These are phyloP conservation scores for Calonectria naviculata DNA, from an alignment of 2,329 filamentous ascomycete species.

Conservation along the genomic window DNA sequence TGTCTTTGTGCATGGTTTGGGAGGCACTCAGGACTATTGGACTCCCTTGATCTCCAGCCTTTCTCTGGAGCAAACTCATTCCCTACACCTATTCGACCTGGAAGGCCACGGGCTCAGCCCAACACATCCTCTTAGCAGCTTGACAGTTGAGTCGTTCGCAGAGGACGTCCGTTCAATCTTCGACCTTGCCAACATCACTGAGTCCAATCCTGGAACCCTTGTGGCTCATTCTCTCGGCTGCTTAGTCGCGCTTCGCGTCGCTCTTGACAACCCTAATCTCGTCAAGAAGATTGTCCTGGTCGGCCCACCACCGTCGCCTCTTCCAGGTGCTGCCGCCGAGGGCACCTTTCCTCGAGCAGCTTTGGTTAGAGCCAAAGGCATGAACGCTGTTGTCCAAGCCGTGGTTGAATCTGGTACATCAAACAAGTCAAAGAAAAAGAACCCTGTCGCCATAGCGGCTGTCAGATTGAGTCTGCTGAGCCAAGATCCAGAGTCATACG, in stretches of 20 bases:
- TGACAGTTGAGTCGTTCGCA: constrained; percentile 57
- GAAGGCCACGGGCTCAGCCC: constrained; percentile 67
- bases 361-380: constrained; percentile 55
- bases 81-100: constrained; percentile 60
- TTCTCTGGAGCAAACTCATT: constrained; percentile 5
- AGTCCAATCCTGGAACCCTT: constrained; percentile 47
- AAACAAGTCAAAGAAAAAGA: constrained; percentile 28
- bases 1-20: constrained; percentile 67
- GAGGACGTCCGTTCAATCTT: constrained; percentile 54
- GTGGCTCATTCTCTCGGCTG: constrained; percentile 66
- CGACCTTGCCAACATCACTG: constrained; percentile 41
- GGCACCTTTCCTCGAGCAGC: constrained; percentile 47
- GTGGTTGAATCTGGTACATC: constrained; percentile 41
- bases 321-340: constrained; percentile 49
- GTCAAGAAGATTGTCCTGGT: constrained; percentile 58
- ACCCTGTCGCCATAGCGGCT: constrained; percentile 53
- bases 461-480: constrained; percentile 55
- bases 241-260: constrained; percentile 57
- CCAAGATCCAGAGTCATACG: constrained; percentile 65
- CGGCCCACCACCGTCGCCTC: constrained; percentile 57
- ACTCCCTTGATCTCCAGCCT: constrained; percentile 54
- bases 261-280: constrained; percentile 49
- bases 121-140: constrained; percentile 54
- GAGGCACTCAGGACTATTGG: constrained; percentile 57
- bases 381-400: constrained; percentile 54